Evolutionary conservation across 495 filamentous ascomycete species (phyloP), one percentile per base, ranked within the genome.

Genomic region (Penicillium manginii): DNA sequence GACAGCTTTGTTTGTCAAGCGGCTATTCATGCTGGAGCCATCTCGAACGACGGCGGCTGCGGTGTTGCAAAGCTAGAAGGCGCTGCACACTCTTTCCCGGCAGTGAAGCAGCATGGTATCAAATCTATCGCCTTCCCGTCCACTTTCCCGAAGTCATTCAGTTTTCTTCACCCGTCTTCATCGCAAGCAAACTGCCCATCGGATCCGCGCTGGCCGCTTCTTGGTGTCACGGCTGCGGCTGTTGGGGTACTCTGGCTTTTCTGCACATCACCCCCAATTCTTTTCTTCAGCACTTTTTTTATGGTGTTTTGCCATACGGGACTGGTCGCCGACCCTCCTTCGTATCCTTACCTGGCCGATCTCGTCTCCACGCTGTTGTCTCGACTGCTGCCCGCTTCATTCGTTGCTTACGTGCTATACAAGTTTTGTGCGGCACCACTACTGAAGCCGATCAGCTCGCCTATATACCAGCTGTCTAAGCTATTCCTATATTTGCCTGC

Each of bases 1-100:
- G 91, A 96, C 65, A 93, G 91, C 18, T 91, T 91, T 62, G 84
- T 94, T 54, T 96, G 91, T 67, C 85, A 86, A 46, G 78, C 91
- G 11, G 91, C 91, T 7, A 88, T 96, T 37, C 91, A 96, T 67
- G 81, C 88, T 0, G 91, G 91, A 11, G 64, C 90, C 42, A 82
- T 92, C 52, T 83, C 83, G 14, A 82, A 92, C 60, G 69, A 78
- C 10, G 92, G 91, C 19, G 92, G 91, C 3, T 96, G 91, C 60
- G 91, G 90, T 48, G 85, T 91, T 15, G 81, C 86, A 23, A 79
- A 80, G 49, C 77, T 92, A 15, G 73, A 87, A n/a, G 91, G 92
- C 29, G 76, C 84, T 29, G 83, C 86, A 52, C 79, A 83, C 57
- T 77, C 84, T 40, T 96, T 84, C 65, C 74, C 81, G 49, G 68